A percentile compares a stretch with the other conserved stretches of the same genome.
These are phyloP conservation scores for Phytopythium vexans DNA, from an alignment of 352 stramenopile genomes.

Conservation along the genomic window DNA sequence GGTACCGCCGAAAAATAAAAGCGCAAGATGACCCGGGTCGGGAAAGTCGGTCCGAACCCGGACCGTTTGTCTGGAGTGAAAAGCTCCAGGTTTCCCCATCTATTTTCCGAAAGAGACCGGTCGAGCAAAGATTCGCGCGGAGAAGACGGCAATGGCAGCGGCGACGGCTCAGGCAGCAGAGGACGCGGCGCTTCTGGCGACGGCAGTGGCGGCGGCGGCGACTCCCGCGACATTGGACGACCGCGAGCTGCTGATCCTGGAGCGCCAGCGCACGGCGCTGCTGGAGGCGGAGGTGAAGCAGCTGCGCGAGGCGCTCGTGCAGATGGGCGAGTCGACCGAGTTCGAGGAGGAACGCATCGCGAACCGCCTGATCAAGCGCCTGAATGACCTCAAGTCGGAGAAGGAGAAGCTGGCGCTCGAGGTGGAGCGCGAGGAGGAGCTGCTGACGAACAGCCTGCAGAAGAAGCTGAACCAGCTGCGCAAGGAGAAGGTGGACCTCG, in stretches of 20 bases:
- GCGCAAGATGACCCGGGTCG: no score
- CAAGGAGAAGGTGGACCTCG: conserved; percentile 88
- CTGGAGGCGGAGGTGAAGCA: conserved; percentile 67
- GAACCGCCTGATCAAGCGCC: conserved; percentile 79
- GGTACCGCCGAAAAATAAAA: no score
- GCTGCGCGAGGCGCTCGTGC: conserved; percentile 66
- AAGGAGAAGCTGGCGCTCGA: conserved; percentile 88
- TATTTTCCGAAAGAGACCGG: background rate
- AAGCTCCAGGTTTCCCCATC: background rate
- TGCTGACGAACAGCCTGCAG: conserved; percentile 87
- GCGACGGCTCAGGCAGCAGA: background rate
- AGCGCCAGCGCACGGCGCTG: conserved; percentile 70
- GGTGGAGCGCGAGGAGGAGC: conserved; percentile 88
- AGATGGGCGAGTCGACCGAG: conserved; percentile 80
- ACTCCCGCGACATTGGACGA: conserved; percentile 18
- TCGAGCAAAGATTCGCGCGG: background rate
- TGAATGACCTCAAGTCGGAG: conserved; percentile 79
- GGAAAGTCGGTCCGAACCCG: no score
- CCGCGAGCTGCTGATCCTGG: conserved; percentile 59
- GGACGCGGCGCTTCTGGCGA: background rate
- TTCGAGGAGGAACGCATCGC: conserved; percentile 83
- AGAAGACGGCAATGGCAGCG: background rate
- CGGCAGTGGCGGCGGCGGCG: background rate
- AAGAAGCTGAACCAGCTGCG: conserved; percentile 88
- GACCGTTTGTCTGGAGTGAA: no score